Percentiles rank a stretch among this genome's conserved stretches.
Conservation (phyloP, 192 early-diverging fungal species). For the Coemansia sp. region DNA sequence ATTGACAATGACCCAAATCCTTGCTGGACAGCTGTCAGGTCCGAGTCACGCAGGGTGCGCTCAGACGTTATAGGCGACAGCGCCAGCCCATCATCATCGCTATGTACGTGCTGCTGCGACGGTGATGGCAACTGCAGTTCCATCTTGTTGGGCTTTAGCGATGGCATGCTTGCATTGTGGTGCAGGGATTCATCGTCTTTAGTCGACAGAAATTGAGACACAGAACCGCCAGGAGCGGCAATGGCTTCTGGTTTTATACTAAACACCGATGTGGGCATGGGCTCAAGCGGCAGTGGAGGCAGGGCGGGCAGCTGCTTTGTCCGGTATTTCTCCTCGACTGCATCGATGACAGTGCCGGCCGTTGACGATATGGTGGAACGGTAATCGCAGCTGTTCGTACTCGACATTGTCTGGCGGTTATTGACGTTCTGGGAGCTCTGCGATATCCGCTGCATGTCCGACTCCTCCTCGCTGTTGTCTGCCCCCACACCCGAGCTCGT, state of each 20-base stretch:
- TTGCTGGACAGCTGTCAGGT: constrained; percentile 6
- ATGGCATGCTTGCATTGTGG: constrained; percentile 3
- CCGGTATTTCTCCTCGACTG: constrained; percentile 28
- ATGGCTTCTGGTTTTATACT: not conserved
- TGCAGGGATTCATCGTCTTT: not conserved
- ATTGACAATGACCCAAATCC: not conserved
- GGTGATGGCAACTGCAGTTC: not conserved
- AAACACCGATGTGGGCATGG: constrained; percentile 22
- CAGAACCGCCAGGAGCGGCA: not conserved
- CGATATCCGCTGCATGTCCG: constrained; percentile 8
- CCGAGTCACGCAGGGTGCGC: not conserved
- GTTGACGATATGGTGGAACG: constrained; percentile 19
- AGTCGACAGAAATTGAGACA: not conserved
- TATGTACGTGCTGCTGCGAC: constrained; percentile 10
- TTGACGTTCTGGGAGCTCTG: constrained; percentile 18
- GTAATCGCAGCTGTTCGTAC: constrained; percentile 23
- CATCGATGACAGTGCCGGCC: constrained; percentile 13
- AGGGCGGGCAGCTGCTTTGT: constrained; percentile 29
- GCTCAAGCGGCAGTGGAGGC: constrained; percentile 37
- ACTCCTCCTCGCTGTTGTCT: constrained; percentile 7
- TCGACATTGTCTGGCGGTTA: constrained; percentile 25
- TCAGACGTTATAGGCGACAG: constrained; percentile 21
- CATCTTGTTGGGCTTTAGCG: not conserved
- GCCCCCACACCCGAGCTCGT: constrained; percentile 5
- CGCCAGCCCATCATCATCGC: constrained; percentile 7